Base-by-base conservation (phyloP, 1,284 basidiomycete genomes). In the Pseudozyma pruni region DNA sequence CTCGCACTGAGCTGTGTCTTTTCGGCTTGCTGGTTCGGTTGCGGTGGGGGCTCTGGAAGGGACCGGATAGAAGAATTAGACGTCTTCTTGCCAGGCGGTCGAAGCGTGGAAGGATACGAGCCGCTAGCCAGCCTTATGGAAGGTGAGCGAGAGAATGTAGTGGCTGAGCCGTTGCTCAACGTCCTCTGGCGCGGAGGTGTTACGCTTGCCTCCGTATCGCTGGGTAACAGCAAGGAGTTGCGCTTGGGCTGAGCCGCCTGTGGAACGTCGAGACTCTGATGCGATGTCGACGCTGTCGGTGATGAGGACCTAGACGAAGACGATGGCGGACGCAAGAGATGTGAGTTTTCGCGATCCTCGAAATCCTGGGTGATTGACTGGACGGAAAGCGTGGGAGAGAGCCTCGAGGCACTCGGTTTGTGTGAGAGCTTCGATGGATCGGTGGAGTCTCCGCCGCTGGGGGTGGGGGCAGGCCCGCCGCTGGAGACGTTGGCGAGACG, bases 71-170 rank as follows among this genome's bases (percentile, higher is more conserved):
- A 70, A 31, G 60, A 59, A 14, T 42, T 44, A 11, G 67, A 70
- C 6, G 48, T 27, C 44, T 63, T 70, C 17, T 51, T 58, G 9
- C 29, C 37, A 4, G 67, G 60, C 3, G 67, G 67, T 31, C 49
- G 44, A 2, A 71, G 54, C 3, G 68, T 71, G 8, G 68, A 71
- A 27, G 68, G 68, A 39, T 71, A 71, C 4, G 53, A 57, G 1
- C 61, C 61, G 22, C 68, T 71, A 3, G 68, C 68, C 4, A 71
- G 58, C 20, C 68, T 41, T 13, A 71, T 66, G 8, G 68, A 60
- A 31, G 61, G 71, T 4, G 62, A 70, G 11, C 67, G 41, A n/a
- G 67, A 54, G 32, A 63, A 41, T 13, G 48, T 35, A 9, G 46
- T 23, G 8, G 40, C 41, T 8, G 60, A 60, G 35, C 55, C 47